Base-by-base conservation (phyloP, 1,284 basidiomycete genomes). In the Stereum hirsutum region DNA sequence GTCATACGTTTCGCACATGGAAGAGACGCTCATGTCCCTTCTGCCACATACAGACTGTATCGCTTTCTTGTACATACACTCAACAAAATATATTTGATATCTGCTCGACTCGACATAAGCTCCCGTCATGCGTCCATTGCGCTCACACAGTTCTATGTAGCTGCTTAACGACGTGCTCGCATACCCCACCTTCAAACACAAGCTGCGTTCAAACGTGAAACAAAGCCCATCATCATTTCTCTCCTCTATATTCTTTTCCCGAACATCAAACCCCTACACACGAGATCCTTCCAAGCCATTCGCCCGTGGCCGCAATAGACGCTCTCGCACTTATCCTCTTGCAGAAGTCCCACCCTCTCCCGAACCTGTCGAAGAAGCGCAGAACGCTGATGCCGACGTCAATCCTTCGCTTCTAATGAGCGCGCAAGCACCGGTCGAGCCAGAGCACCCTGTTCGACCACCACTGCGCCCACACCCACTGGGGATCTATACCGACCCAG, bases 131-230 rank as follows among this genome's bases (percentile, higher is more conserved):
- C 10, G 31, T 17, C n/a, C 19, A n/a, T 14, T 32, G 19, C 19
- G 19, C 31, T 32, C 5, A 32, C 19, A 32, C 31, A 32, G 31
- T 32, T 32, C 31, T 32, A 8, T 32, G 31, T 17, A 85, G 81
- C 75, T 72, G 15, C 58, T 85, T 24, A 69, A 70, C 36, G 66
- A 69, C 23, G 57, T 84, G 6, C 78, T 87, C 57, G 75, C 76
- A 25, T 61, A 76, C 44, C 55, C 67, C 11, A 69, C 75, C 1
- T 76, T 80, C 50, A 78, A 70, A 55, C 54, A 78, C 45, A 81
- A 70, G 56, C 63, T 78, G 48, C 60, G 66, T 31, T 53, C 55
- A 15, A 42, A 46, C 15, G 45, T 52, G 11, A 55, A 51, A 35
- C 43, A 48, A 32, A 46, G 44, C 32, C 28, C 39, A 42, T 38